Conservation (phyloP, 352 stramenopile species). For the Chrysophaeum taylorii region DNA sequence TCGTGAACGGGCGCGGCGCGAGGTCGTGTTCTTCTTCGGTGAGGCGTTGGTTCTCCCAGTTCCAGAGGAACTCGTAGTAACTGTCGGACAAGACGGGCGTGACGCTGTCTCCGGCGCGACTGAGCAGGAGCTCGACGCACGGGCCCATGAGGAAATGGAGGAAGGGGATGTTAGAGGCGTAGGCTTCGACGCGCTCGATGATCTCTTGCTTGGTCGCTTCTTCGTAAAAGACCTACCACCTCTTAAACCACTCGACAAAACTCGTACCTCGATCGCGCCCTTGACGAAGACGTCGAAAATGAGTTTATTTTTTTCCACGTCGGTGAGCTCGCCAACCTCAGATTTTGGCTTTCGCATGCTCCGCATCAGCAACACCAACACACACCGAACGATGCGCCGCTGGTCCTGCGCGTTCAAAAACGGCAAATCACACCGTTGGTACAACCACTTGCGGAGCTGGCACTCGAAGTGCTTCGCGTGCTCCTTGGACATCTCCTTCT, state of each 20-base stretch:
- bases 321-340: not conserved
- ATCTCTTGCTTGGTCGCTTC: not conserved
- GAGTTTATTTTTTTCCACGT: not conserved
- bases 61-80: not conserved
- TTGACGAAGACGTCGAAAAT: conserved; percentile 3
- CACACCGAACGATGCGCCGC: not conserved
- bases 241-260: too few species aligned
- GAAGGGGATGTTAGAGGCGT: not conserved
- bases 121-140: too few species aligned
- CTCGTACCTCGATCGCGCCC: not conserved
- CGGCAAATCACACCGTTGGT: not conserved
- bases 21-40: not conserved
- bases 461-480: not conserved
- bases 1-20: not conserved
- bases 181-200: not conserved
- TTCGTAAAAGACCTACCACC: not conserved
- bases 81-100: not conserved
- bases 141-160: too few species aligned
- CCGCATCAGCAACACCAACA: not conserved
- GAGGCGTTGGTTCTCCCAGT: not conserved
- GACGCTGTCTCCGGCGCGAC: too few species aligned
- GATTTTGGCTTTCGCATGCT: not conserved
- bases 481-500: not conserved
- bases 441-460: not conserved
- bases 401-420: not conserved